A percentile compares a stretch with the other conserved stretches of the same genome.
phyloP scores from a whole-genome alignment of 345 rosid species.

The Lepidium africanum region DNA sequence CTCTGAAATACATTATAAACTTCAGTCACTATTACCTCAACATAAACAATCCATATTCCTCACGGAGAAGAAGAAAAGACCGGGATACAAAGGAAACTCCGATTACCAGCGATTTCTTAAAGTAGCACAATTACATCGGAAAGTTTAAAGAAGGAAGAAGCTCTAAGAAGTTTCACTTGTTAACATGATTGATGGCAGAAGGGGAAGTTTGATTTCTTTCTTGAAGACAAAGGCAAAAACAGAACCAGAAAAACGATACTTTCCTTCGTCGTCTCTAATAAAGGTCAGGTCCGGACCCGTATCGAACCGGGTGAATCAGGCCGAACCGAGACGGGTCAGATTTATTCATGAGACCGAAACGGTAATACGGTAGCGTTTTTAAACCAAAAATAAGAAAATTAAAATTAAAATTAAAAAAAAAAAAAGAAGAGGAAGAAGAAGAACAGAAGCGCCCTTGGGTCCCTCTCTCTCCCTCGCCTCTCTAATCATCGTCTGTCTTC shows the following conservation, averaged over 20 bases:
- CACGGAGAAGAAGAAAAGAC: not conserved
- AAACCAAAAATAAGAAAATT: not conserved
- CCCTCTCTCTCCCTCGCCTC: slow-evolving; percentile 1
- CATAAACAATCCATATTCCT: not conserved
- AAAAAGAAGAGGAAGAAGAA: not conserved
- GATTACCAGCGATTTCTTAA: not conserved
- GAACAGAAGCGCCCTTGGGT: slow-evolving; percentile 10
- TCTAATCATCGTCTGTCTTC: slow-evolving; percentile 22
- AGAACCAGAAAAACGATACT: not conserved
- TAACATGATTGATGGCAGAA: not conserved
- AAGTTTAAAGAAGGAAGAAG: not conserved
- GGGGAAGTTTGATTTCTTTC: not conserved
- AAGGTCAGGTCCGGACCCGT: no score
- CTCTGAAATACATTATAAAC: not conserved
- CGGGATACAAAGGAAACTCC: not conserved
- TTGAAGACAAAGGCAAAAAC: not conserved
- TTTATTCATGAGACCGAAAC: not conserved
- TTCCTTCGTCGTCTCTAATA: not conserved
- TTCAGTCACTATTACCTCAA: no score
- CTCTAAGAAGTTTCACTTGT: not conserved
- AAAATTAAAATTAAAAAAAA: not conserved
- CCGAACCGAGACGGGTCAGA: not conserved
- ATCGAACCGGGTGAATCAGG: not conserved
- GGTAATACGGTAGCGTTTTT: not conserved
- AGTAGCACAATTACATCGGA: not conserved